A percentile compares a stretch with the other conserved stretches of the same genome.
Conservation (phyloP, 768 basidiomycete species). For the Rubroboletus satanas region DNA sequence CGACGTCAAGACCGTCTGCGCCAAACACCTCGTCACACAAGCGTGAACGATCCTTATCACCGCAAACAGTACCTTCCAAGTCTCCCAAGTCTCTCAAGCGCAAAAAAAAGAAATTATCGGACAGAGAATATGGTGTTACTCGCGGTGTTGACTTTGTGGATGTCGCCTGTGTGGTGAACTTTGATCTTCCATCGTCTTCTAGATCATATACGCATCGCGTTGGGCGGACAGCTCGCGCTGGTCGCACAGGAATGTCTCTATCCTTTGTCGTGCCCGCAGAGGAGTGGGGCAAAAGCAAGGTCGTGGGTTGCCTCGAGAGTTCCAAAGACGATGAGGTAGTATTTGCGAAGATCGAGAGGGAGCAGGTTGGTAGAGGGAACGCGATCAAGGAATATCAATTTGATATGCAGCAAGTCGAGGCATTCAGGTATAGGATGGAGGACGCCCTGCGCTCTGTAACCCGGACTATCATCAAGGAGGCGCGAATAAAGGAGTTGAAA, state of each 20-base stretch:
- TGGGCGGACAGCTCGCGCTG: slow-evolving; percentile 94
- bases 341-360: slow-evolving; percentile 67
- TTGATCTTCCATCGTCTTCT: slow-evolving; percentile 88
- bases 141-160: slow-evolving; percentile 97
- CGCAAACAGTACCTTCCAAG: slow-evolving; percentile 36
- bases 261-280: slow-evolving; percentile 77
- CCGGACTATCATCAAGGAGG: slow-evolving; percentile 80
- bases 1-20: slow-evolving; percentile 10
- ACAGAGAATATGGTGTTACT: slow-evolving; percentile 89
- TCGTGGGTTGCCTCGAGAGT: slow-evolving; percentile 63
- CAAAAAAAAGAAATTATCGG: slow-evolving; percentile 46
- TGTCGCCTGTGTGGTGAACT: slow-evolving; percentile 96
- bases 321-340: slow-evolving; percentile 67
- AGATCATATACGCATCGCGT: slow-evolving; percentile 93
- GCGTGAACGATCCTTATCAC: slow-evolving; percentile 54
- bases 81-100: slow-evolving; percentile 48
- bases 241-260: slow-evolving; percentile 85
- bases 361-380: slow-evolving; percentile 57
- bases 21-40: slow-evolving; percentile 37
- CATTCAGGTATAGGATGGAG: slow-evolving; percentile 97
- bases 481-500: slow-evolving; percentile 90
- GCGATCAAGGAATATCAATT: slow-evolving; percentile 85
- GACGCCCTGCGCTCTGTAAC: slow-evolving; percentile 91
- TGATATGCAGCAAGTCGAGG: slow-evolving; percentile 94
- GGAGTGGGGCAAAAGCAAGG: slow-evolving; percentile 71